Percentiles rank a stretch among this genome's conserved stretches.
phyloP scores from a whole-genome alignment of 78 protist species.

The Dictyostelium intermedium region DNA sequence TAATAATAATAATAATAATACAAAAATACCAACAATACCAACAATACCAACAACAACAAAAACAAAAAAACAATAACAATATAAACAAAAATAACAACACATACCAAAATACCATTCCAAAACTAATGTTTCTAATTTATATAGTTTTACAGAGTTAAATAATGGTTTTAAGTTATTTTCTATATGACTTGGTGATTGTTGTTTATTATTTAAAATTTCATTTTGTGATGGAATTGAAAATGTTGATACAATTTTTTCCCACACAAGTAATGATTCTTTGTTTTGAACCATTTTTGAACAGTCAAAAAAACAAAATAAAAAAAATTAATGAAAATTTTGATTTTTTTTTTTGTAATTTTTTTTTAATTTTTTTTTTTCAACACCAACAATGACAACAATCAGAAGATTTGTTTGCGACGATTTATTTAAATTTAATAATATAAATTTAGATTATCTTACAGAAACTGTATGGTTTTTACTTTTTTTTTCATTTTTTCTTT shows the following conservation, averaged over 20 bases:
- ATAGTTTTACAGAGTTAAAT: neutral
- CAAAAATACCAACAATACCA: too few species aligned
- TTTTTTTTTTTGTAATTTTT: neutral
- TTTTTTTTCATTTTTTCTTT: neutral
- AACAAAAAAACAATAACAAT: neutral
- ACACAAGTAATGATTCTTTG: neutral
- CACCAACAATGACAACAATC: slow-evolving; percentile 82
- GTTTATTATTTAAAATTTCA: neutral
- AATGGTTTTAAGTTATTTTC: neutral
- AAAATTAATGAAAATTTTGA: neutral
- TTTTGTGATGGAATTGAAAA: slow-evolving; percentile 7
- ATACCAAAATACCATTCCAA: slow-evolving; percentile 30
- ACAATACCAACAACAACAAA: too few species aligned
- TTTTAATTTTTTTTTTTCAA: neutral
- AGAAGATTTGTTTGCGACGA: slow-evolving; percentile 85
- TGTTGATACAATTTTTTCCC: neutral
- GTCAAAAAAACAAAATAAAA: neutral
- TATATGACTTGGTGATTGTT: neutral
- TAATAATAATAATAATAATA: neutral
- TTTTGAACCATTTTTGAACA: neutral
- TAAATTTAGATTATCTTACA: slow-evolving; percentile 88
- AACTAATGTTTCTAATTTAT: neutral
- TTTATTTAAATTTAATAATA: slow-evolving; percentile 82
- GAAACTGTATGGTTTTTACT: slow-evolving; percentile 73
- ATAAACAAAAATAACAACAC: neutral